Evolutionary conservation across 2,329 filamentous ascomycete species (phyloP), one percentile per base, ranked within the genome.

Genomic region (Fusarium setosum): DNA sequence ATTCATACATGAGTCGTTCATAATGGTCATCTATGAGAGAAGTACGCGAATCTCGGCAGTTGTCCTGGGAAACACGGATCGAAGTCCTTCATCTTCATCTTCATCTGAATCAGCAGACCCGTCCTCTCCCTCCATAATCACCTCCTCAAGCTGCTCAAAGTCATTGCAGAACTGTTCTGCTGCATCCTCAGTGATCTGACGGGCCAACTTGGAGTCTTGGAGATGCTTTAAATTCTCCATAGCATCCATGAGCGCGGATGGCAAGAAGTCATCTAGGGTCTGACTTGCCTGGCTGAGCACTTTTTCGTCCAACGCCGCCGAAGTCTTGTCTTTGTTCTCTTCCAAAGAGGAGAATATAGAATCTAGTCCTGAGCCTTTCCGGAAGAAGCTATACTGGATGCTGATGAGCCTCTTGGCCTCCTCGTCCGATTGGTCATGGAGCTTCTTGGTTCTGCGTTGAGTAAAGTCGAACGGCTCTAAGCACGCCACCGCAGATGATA

Each of bases 241-340:
- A 4, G 94, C 94, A 75, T 99, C 96, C 83, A 97, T 95, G 26
- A 97, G 84, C 4, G 95, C 96, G 2, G 93, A 96, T 0, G 96
- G 94, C 21, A 99, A 82, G 79, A 98, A 99, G 61, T 93, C 90
- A 73, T 99, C 96, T 7, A 99, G 83, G 37, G 85, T 86, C 71
- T 94, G 92, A 70, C 92, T 92, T 3, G 90, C 89, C 48, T 83
- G 80, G 2, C 85, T 79, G n/a, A 98, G 82, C 0, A 58, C 83
- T 12, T 84, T 62, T 41, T 56, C 84, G 40, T 83, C 81, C 5
- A 92, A 76, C 47, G 83, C 73, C 26, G 80, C 74, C 38, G 78
- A 74, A 35, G 75, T 68, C 9, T 69, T 67, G n/a, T 60, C 57
- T 64, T 68, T 12, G 76, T 74, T 20, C 63, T 74, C 32, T 79